Evolutionary conservation across 1,284 basidiomycete genomes (phyloP).

Genomic region (Chiua sp.): DNA sequence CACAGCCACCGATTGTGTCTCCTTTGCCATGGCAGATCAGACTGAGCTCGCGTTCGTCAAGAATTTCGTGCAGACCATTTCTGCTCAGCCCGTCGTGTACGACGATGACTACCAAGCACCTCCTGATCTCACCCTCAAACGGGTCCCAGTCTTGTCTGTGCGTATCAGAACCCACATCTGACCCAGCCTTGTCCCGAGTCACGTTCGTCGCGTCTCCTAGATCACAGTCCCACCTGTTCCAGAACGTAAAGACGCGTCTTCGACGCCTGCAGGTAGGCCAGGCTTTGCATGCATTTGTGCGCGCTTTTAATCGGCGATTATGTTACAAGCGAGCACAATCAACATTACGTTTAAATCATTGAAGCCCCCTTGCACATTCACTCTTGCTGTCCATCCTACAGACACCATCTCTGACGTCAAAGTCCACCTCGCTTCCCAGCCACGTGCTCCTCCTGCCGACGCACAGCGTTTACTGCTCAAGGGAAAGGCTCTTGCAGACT

Average conservation of each 20-base stretch:
- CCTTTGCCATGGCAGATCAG: slow-evolving; percentile 58
- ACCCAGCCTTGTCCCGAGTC: slow-evolving; percentile 1
- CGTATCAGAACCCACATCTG: slow-evolving; percentile 31
- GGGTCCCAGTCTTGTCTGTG: slow-evolving; percentile 75
- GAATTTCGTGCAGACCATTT: slow-evolving; percentile 71
- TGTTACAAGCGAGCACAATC: slow-evolving; percentile 51
- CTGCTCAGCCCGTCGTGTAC: slow-evolving; percentile 72
- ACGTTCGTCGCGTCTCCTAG: slow-evolving; percentile 39
- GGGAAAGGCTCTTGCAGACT: slow-evolving; percentile 89
- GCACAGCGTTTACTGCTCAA: slow-evolving; percentile 87
- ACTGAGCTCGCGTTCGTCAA: slow-evolving; percentile 77
- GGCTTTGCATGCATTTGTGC: slow-evolving; percentile 4
- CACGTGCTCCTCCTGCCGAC: slow-evolving; percentile 71
- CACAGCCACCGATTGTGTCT: slow-evolving; percentile 23
- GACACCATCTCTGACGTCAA: slow-evolving; percentile 86
- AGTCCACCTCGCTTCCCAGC: slow-evolving; percentile 63
- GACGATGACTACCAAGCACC: slow-evolving; percentile 80
- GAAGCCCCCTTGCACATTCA: slow-evolving; percentile 83
- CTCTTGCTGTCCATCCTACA: slow-evolving; percentile 71
- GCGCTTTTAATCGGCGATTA: slow-evolving; percentile 16
- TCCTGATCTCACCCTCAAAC: slow-evolving; percentile 70
- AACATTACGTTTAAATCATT: slow-evolving; percentile 85
- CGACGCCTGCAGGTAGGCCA: slow-evolving; percentile 43
- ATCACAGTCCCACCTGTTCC: slow-evolving; percentile 64
- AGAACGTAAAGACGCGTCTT: slow-evolving; percentile 45